Evolutionary conservation across 768 basidiomycete species (phyloP), one percentile per base, ranked within the genome.

Genomic region (Lactifluus echinatus): DNA sequence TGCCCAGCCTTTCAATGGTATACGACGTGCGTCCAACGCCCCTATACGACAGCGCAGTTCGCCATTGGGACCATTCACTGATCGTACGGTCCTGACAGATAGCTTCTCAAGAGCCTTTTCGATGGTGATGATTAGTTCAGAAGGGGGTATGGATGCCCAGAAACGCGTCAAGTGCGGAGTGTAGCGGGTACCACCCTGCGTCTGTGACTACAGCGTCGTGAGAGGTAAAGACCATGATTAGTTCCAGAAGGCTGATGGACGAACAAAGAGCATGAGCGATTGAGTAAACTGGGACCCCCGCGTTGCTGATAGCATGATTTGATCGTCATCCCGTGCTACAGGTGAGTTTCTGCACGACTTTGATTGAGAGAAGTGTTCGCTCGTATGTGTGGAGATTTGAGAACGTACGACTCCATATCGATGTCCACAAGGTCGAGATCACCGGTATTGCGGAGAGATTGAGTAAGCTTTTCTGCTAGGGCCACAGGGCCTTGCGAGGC

Each of bases 141-240:
- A 69, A 0, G 87, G 86, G 0, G 74, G 73, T 3, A 84, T 67
- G 0, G 76, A 68, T 0, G 85, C 78, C 68, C 90, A 93, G 75
- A 93, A 93, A 0, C 90, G 84, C 0, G 91, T 92, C 17, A 91
- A 76, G 56, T 84, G 79, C 0, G 89, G 86, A 1, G 75, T 83
- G 64, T 91, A 90, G 11, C 83, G 79, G 26, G 73, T 75, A 3
- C 90, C 90, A 1, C 73, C 71, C 72, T 89, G 87, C 0, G 89
- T 91, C 77, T 93, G 87, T 0, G 89, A 88, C 91, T 93, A 64
- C 0, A 28, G n/a, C 10, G 34, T 56, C 46, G 49, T 48, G 33
- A 40, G 26, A 44, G 49, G 47, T 3, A 44, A 34, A 7, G 19
- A 7, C 26, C 21, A 31, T 49, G 33, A 36, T 14, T 7, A 15